Evolutionary conservation across 495 filamentous ascomycete species (phyloP).

Genomic region (Lepidopterella palustris): DNA sequence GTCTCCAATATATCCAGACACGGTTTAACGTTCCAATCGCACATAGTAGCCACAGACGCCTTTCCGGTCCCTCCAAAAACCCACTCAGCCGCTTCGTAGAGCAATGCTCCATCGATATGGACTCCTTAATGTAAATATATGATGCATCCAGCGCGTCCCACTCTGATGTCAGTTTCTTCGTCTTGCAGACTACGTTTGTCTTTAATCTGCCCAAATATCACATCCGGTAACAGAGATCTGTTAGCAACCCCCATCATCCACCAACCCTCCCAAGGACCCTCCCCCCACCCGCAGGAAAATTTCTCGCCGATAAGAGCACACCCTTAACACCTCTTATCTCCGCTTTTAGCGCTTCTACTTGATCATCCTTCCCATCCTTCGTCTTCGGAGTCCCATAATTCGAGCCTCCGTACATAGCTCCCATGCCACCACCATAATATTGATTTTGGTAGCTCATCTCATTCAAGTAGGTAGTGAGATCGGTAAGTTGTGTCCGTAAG

Average conservation of each 20-base stretch:
- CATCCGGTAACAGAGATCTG: neutral
- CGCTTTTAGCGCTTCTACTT: constrained; percentile 66
- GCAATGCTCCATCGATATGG: too few relatives aligned
- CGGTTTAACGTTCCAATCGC: too few relatives aligned
- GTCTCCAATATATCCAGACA: too few relatives aligned
- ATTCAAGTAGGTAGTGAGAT: constrained; percentile 49
- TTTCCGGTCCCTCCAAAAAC: too few relatives aligned
- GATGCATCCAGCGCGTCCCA: too few relatives aligned
- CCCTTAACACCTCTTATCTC: constrained; percentile 94
- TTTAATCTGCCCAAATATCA: neutral
- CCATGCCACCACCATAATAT: constrained; percentile 31
- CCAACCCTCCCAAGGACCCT: neutral
- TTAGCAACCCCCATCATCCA: neutral
- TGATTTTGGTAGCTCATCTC: constrained; percentile 45
- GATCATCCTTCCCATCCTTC: constrained; percentile 55
- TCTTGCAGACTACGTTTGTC: neutral
- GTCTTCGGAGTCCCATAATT: constrained; percentile 33
- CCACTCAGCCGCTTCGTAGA: too few relatives aligned
- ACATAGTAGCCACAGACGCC: too few relatives aligned
- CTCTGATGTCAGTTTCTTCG: too few relatives aligned
- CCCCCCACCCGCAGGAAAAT: constrained; percentile 43
- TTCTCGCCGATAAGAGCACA: constrained; percentile 72
- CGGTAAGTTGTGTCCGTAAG: constrained; percentile 30
- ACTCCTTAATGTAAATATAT: too few relatives aligned
- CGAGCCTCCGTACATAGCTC: constrained; percentile 17